Evolutionary conservation across 129 eudicot species (phyloP), one percentile per base, ranked within the genome.

Genomic region (Chrysanthemum makinoi): DNA sequence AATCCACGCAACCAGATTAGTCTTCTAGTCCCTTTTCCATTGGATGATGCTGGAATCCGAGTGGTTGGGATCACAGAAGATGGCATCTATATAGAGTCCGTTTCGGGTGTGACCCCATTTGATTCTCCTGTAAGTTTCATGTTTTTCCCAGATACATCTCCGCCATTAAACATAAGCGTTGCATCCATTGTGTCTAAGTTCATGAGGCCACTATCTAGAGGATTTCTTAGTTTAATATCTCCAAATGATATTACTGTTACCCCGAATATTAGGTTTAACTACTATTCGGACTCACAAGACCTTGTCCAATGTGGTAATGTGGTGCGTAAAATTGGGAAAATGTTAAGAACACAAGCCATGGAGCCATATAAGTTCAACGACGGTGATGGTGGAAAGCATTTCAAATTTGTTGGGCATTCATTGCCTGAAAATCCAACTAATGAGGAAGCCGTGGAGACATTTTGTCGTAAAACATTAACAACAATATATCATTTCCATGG

Each of bases 401-500:
- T 72, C 13, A 6, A 6, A 3, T 72, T 35, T 14, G 15, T 72
- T 1, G 76, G 76, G 26, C 51, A 10, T 35, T 44, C 76, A 1
- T 72, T 72, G 3, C 74, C 74, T 20, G 64, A 53, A 5, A 43
- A 69, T 17, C 43, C 74, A 9, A 52, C 63, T 0, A 19, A 72
- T 20, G 22, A 13, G 55, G 76, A 57, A 62, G 43, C 76, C 9
- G 13, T 72, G 17, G 68, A 43, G 14, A 22, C 51, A n/a, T 73
- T 73, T 18, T 73, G 70, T 62, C 70, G 70, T 15, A 17, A 26
- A 28, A 50, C 77, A 10, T 50, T 73, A 28, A 10, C 62, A 4
- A 73, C 70, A 47, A 24, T 26, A 22, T 73, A 59, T 57, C 77
- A 73, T 73, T 48, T 13, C 11, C 77, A 73, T 49, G 77, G 77